phyloP scores from a whole-genome alignment of 305 asterid genomes.

The Fraxinus nigra region DNA sequence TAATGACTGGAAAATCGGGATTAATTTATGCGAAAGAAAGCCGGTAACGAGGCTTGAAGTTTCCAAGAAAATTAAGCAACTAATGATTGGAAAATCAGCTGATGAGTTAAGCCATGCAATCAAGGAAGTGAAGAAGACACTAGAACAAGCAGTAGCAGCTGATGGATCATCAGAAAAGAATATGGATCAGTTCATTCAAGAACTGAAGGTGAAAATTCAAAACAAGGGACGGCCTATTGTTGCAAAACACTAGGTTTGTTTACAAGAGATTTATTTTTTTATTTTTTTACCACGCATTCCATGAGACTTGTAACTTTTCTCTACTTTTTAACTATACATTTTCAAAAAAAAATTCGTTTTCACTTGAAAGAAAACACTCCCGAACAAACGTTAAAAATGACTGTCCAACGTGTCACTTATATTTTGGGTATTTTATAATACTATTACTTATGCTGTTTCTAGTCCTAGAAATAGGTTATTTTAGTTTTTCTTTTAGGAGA shows the following conservation, averaged over 20 bases:
- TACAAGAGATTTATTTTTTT: neutral
- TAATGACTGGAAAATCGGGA: conserved; percentile 38
- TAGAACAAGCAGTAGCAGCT: conserved; percentile 22
- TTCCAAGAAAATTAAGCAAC: conserved; percentile 23
- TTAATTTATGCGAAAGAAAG: conserved; percentile 30
- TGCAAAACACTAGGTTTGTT: neutral
- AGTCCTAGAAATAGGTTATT: neutral
- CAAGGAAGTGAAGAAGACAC: conserved; percentile 22
- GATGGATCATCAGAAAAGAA: conserved; percentile 40
- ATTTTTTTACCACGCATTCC: neutral
- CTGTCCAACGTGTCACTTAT: neutral
- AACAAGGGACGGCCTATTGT: neutral
- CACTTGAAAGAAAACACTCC: neutral
- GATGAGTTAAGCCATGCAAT: conserved; percentile 21
- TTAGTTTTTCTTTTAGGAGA: neutral
- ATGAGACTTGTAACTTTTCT: neutral
- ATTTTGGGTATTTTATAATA: neutral
- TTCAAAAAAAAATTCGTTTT: neutral
- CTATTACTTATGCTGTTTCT: neutral
- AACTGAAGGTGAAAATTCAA: conserved; percentile 2
- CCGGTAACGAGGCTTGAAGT: conserved; percentile 22
- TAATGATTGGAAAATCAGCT: conserved; percentile 20
- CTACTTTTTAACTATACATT: neutral
- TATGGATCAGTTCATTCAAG: conserved; percentile 23
- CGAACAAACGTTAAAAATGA: neutral